Base-by-base conservation (phyloP, 2,329 filamentous ascomycete species). In the Ophiostoma montium region DNA sequence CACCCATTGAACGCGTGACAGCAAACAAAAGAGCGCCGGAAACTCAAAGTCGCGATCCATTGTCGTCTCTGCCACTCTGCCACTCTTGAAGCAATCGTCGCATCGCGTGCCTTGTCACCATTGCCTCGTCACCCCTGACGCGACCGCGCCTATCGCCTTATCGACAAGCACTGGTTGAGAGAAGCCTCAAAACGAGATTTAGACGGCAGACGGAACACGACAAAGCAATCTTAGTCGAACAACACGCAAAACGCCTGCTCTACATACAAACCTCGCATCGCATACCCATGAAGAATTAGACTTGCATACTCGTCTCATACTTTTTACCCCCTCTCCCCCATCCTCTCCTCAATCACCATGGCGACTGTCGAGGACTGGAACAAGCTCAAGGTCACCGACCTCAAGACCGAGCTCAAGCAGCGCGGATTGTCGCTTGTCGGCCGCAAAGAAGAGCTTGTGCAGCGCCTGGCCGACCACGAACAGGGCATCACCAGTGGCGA, bases 351-450 rank as follows among this genome's bases (percentile, higher is more conserved):
- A 27, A 8, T 16, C 10, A 39, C 23, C 19, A 47, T 44, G 42
- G 12, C 52, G 54, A 75, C 72, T 70, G 60, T 65, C 43, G 64
- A 66, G 47, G 72, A 76, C 57, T 78, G 72, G 68, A 65, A 63
- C 53, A 73, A 68, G 63, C 72, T 81, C 59, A 89, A 85, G 66
- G 85, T 90, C 54, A 70, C 80, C 32, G 82, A 88, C 59, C 73
- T 90, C 51, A 84, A 82, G 64, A 76, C 77, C 19, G 83, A 88
- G 68, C 72, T 89, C 38, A 87, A 85, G 65, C 71, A 70, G 51
- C 76, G 84, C 54, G 79, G 80, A n/a, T 74, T 89, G 35, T 68
- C 78, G 6, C 75, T 79, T 53, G 75, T 76, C 21, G 85, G 85
- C 9, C 71, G 87, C 47, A 85, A 88, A 61, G 72, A 79, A 21